Evolutionary conservation across 2,329 filamentous ascomycete genomes (phyloP), one percentile per base, ranked within the genome.

Genomic region (Grosmannia clavigera): DNA sequence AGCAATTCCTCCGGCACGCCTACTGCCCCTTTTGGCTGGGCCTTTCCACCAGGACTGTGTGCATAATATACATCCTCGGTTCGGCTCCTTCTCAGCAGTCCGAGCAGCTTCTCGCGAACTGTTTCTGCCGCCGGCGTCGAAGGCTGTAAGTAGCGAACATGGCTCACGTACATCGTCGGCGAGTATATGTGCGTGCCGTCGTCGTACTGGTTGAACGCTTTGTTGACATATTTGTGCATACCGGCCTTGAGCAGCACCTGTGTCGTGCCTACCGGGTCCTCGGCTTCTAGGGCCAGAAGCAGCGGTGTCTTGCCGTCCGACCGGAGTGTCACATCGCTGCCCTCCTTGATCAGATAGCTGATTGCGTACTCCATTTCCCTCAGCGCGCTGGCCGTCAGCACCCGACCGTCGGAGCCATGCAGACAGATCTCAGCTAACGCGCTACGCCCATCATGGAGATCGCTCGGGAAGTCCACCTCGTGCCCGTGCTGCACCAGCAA

Each of bases 171-270:
- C 72, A 83, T 84, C 3, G 84, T 82, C 0, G 84, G 80, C 0
- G 84, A 87, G 69, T 85, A 87, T 1, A 78, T 81, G 64, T 77
- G 76, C 5, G 73, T 75, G 29, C 78, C 77, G 51, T 79, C 73
- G 1, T 70, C 78, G 69, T 77, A 83, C 62, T 77, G 72, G 64
- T 84, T 83, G 66, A 77, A 81, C 0, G 79, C 73, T 62, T 81
- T 78, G 70, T 87, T 87, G 66, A 87, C 72, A 38, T 80, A 72
- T 66, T 83, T 83, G 83, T 84, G 87, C 71, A 86, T 77, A 52
- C 80, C 82, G 0, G 80, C 81, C 65, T 84, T 83, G 9, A 88
- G 73, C 1, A 87, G 75, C 0, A 80, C 76, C 51, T 78, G 78
- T 0, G 81, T 81, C 6, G 82, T 81, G 0, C 75, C 71, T 2